Conservation (phyloP, 257 asterid species). For the Jacaranda mimosifolia region DNA sequence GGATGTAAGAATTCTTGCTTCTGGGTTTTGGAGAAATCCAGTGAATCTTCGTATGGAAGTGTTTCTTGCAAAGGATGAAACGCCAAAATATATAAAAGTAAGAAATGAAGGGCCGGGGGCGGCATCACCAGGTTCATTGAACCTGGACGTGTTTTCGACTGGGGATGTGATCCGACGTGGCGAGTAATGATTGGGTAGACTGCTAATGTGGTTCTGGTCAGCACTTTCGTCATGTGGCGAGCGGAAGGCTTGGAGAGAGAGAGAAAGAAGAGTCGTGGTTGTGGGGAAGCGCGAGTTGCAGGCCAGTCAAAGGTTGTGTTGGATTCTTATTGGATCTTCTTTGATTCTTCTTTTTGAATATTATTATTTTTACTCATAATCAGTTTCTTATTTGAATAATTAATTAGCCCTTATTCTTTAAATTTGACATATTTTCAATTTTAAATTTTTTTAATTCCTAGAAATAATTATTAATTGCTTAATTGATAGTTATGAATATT, state of each 20-base stretch:
- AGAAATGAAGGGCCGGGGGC: conserved; percentile 31
- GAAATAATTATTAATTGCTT: too few relatives aligned
- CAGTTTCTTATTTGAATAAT: neutral
- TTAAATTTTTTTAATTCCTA: too few relatives aligned
- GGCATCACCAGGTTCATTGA: conserved; percentile 61
- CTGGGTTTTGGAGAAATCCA: neutral
- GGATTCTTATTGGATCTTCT: conserved; percentile 30
- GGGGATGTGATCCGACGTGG: conserved; percentile 43
- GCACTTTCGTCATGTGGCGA: conserved; percentile 61
- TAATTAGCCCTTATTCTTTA: neutral
- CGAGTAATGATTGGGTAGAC: conserved; percentile 35
- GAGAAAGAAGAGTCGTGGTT: conserved; percentile 34
- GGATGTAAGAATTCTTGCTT: neutral
- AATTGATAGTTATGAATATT: too few relatives aligned
- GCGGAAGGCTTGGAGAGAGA: conserved; percentile 9
- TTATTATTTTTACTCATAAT: too few relatives aligned
- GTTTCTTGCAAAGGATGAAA: conserved; percentile 12
- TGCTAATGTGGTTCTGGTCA: conserved; percentile 37
- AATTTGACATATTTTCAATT: too few relatives aligned
- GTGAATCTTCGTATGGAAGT: neutral
- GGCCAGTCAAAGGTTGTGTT: conserved; percentile 33
- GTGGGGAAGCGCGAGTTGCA: conserved; percentile 14
- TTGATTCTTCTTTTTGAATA: neutral
- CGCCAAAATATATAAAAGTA: conserved; percentile 27
- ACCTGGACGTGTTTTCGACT: conserved; percentile 67